Base-by-base conservation (phyloP, 1,284 basidiomycete species). In the Leccinum pachyderme region DNA sequence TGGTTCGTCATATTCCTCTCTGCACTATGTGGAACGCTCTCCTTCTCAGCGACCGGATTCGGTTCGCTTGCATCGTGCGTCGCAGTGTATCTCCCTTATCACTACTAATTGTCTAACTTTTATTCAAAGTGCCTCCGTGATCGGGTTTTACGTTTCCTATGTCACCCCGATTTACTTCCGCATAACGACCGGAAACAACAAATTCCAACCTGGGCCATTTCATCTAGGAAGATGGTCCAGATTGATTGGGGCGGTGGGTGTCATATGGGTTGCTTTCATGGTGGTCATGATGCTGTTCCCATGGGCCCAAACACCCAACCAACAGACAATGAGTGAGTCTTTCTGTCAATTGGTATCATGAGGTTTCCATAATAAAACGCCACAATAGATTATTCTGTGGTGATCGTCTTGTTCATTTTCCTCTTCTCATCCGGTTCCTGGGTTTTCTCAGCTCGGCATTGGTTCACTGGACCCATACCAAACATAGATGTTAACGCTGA, bases 81-180 rank as follows among this genome's bases (percentile, higher is more conserved):
- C 15, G 8, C 9, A 22, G 18, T 22, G 18, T 18, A 35, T 49
- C 9, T 39, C 37, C 11, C 46, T 41, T 18, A 4, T 35, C n/a
- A 12, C n/a, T n/a, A 12, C n/a, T n/a, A 12, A 3, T 25, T 31
- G 22, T 27, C 22, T 8, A 15, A 24, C 0, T 24, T 43, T 33
- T 18, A 54, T 32, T 4, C 43, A 50, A n/a, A 87, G 85, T 11
- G 77, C 84, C 7, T 75, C 84, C 6, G 85, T 87, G 11, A 85
- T 87, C 51, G 84, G 85, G 6, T 66, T 87, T 18, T 63, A 62
- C 13, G 37, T 59, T 37, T 63, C 61, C 39, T 63, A 87, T 59
- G 78, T 78, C 2, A 75, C 79, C 2, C 86, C 86, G 4, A 86
- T 88, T 48, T 80, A 86, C 59, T 72, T 86, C 47, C 78, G 85